phyloP scores from a whole-genome alignment of 306 rosid genomes.

The Quercus gilva region DNA sequence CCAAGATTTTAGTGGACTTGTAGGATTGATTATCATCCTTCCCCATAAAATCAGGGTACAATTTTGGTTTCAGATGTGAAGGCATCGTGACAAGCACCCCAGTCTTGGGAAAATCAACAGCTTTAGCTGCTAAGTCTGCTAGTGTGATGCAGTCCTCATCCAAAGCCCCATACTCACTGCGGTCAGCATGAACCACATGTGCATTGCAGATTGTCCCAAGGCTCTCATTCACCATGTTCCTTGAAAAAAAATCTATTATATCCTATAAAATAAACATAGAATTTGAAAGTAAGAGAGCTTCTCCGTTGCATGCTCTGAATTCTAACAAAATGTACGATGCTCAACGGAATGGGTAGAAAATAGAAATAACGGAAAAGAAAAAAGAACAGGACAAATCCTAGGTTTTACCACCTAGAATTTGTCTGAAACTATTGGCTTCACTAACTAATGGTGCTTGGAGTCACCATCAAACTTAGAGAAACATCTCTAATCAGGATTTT shows the following conservation, averaged over 20 bases:
- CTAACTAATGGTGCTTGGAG: too few species aligned
- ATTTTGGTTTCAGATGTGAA: slow-evolving; percentile 52
- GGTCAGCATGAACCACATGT: slow-evolving; percentile 95
- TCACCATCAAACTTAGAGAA: too few species aligned
- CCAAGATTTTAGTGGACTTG: slow-evolving; percentile 68
- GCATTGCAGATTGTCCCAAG: slow-evolving; percentile 85
- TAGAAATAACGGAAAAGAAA: too few species aligned
- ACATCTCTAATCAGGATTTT: too few species aligned
- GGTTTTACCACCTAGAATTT: too few species aligned
- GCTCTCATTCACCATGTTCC: slow-evolving; percentile 70
- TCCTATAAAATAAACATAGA: slow-evolving; percentile 53
- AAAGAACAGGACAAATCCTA: too few species aligned
- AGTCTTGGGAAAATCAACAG: slow-evolving; percentile 91
- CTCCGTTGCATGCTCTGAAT: not conserved
- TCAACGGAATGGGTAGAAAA: too few species aligned
- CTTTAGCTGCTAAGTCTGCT: slow-evolving; percentile 83
- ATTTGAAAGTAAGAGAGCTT: not conserved
- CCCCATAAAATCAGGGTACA: slow-evolving; percentile 93
- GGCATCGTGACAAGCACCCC: slow-evolving; percentile 74
- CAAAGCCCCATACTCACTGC: slow-evolving; percentile 63
- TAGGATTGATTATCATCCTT: slow-evolving; percentile 67
- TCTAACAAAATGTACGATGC: not conserved
- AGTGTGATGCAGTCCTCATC: slow-evolving; percentile 58
- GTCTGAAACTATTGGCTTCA: too few species aligned
- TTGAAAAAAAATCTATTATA: slow-evolving; percentile 56